A percentile compares a stretch with the other conserved stretches of the same genome.
These are phyloP conservation scores for Fusarium sp. DNA, from an alignment of 2,329 filamentous ascomycete species.

Conservation along the genomic window DNA sequence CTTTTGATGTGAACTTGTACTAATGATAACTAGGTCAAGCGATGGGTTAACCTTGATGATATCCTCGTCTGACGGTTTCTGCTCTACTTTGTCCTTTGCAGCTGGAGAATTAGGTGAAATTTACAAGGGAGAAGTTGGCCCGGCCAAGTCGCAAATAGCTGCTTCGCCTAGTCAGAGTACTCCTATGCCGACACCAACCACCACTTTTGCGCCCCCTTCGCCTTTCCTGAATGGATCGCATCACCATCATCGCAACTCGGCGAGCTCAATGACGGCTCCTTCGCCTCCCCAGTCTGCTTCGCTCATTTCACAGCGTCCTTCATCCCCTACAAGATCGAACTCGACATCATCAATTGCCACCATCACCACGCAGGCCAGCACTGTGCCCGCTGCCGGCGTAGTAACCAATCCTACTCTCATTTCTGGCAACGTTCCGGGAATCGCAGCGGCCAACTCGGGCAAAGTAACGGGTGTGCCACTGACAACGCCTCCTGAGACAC, in stretches of 20 bases:
- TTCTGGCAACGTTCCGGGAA: slow-evolving; percentile 78
- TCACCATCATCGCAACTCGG: slow-evolving; percentile 68
- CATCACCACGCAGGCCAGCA: slow-evolving; percentile 72
- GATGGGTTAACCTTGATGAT: slow-evolving; percentile 76
- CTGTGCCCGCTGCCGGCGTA: slow-evolving; percentile 61
- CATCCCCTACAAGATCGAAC: slow-evolving; percentile 86
- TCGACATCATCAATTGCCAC: slow-evolving; percentile 84
- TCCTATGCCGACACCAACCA: slow-evolving; percentile 76
- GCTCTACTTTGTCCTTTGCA: slow-evolving; percentile 87
- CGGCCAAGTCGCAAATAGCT: slow-evolving; percentile 57
- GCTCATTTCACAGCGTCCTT: slow-evolving; percentile 72
- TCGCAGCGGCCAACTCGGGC: slow-evolving; percentile 78
- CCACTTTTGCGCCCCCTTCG: slow-evolving; percentile 69
- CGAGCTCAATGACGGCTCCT: slow-evolving; percentile 67
- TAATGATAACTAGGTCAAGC: slow-evolving; percentile 56
- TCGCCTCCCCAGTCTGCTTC: slow-evolving; percentile 67
- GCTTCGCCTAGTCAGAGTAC: slow-evolving; percentile 71
- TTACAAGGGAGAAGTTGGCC: slow-evolving; percentile 76
- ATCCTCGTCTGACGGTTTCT: slow-evolving; percentile 98
- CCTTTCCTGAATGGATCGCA: slow-evolving; percentile 62
- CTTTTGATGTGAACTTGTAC: slow-evolving; percentile 41
- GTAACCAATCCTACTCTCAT: slow-evolving; percentile 83
- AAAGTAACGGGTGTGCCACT: slow-evolving; percentile 75
- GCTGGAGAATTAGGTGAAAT: slow-evolving; percentile 85
- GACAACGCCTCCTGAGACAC: slow-evolving; percentile 91